A percentile compares a stretch with the other conserved stretches of the same genome.
phyloP scores from a whole-genome alignment of 2,329 filamentous ascomycete species.

The Sporothrix brunneoviolacea region DNA sequence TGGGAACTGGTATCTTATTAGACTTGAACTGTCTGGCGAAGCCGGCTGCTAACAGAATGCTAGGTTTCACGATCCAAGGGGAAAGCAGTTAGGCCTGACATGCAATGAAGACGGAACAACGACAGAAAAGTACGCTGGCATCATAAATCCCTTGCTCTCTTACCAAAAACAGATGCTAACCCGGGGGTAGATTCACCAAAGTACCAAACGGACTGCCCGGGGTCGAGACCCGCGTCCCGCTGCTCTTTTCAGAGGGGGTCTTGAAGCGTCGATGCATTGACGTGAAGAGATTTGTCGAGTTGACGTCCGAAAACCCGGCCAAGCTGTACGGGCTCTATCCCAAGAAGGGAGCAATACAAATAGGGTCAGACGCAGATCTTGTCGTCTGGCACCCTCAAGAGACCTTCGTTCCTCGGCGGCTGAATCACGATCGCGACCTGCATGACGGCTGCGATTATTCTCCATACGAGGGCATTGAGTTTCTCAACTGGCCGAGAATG shows the following conservation, averaged over 20 bases:
- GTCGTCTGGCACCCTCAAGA: constrained; percentile 49
- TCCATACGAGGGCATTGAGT: constrained; percentile 48
- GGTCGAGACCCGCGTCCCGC: constrained; percentile 47
- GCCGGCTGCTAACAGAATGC: too few relatives aligned
- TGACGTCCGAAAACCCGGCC: constrained; percentile 47
- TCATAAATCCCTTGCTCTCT: neutral
- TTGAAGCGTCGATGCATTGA: constrained; percentile 28
- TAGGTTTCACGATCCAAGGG: constrained; percentile 35
- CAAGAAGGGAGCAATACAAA: constrained; percentile 43
- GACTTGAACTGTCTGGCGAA: neutral
- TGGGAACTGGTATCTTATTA: too few relatives aligned
- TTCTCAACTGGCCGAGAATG: constrained; percentile 55
- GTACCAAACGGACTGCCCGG: constrained; percentile 53
- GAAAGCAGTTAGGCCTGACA: constrained; percentile 18
- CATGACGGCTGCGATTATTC: constrained; percentile 59
- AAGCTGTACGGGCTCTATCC: constrained; percentile 50
- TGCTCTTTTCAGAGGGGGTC: constrained; percentile 33
- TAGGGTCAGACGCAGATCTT: constrained; percentile 47
- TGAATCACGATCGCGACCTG: constrained; percentile 42
- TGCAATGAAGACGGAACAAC: neutral
- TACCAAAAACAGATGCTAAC: too few relatives aligned
- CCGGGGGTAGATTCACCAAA: constrained; percentile 47
- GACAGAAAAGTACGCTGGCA: neutral
- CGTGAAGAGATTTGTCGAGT: constrained; percentile 45
- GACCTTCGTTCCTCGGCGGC: constrained; percentile 24